Conservation (phyloP, 2,329 filamentous ascomycete genomes). For the Botrytis medusae region DNA sequence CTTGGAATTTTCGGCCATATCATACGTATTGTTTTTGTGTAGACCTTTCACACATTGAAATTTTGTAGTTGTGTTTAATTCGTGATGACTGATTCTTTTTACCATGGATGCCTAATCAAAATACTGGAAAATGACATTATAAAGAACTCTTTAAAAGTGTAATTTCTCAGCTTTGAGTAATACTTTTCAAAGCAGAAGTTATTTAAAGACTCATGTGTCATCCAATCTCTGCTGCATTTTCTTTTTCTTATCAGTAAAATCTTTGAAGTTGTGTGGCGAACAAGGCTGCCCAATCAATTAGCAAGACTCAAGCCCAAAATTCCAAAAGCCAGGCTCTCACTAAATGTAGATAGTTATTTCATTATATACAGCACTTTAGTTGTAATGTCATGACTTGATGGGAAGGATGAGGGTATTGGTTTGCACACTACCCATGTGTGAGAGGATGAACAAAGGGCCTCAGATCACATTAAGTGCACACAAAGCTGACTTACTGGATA, state of each 20-base stretch:
- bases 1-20: accelerated
- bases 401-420: not conserved
- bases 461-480: not conserved
- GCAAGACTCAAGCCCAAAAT: not conserved
- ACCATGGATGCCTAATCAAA: not conserved
- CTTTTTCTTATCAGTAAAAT: not conserved
- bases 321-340: not conserved
- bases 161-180: not conserved
- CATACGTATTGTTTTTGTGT: not conserved
- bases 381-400: not conserved
- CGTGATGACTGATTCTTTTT: not conserved
- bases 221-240: not conserved
- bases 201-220: too few species aligned
- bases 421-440: too few species aligned
- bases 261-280: not conserved
- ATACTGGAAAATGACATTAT: not conserved
- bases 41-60: not conserved
- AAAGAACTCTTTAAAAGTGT: not conserved
- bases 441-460: accelerated
- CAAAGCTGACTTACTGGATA: not conserved
- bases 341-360: not conserved
- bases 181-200: too few species aligned
- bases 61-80: not conserved
- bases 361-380: not conserved
- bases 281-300: not conserved